Evolutionary conservation across 192 early-diverging fungal genomes (phyloP).

Genomic region (Dissophora ornata): DNA sequence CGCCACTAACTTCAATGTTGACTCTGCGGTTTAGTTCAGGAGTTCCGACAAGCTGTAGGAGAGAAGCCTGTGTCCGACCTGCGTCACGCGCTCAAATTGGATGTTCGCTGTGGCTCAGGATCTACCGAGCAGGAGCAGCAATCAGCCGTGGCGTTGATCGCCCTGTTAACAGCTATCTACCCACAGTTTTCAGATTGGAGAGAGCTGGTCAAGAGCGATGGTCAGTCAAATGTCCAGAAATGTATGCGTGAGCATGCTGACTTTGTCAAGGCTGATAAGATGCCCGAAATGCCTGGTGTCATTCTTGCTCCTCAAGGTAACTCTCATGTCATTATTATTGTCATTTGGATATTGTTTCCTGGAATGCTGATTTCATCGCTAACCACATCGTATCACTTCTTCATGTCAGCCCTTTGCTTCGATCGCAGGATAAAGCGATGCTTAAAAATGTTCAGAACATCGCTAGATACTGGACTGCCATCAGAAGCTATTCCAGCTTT

Average conservation of each 20-base stretch:
- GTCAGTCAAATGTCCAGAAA: constrained; percentile 79
- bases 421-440: constrained; percentile 91
- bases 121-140: constrained; percentile 78
- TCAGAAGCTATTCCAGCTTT: constrained; percentile 67
- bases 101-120: constrained; percentile 76
- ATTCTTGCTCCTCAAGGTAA: constrained; percentile 72
- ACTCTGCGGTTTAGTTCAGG: constrained; percentile 80
- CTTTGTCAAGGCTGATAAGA: constrained; percentile 55
- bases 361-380: no score
- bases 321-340: no score
- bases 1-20: no score
- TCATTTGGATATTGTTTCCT: no score
- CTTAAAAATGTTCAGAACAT: constrained; percentile 85
- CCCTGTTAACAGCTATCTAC: constrained; percentile 78
- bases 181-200: constrained; percentile 90
- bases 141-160: constrained; percentile 81
- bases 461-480: constrained; percentile 73
- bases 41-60: constrained; percentile 87
- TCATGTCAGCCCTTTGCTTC: constrained; percentile 80
- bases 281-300: constrained; percentile 58
- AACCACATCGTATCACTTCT: no score
- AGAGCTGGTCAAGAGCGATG: constrained; percentile 87
- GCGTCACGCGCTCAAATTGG: constrained; percentile 79
- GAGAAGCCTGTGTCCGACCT: constrained; percentile 84
- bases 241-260: constrained; percentile 73